phyloP scores from a whole-genome alignment of 257 asterid genomes.

The Leonotis leonurus region DNA sequence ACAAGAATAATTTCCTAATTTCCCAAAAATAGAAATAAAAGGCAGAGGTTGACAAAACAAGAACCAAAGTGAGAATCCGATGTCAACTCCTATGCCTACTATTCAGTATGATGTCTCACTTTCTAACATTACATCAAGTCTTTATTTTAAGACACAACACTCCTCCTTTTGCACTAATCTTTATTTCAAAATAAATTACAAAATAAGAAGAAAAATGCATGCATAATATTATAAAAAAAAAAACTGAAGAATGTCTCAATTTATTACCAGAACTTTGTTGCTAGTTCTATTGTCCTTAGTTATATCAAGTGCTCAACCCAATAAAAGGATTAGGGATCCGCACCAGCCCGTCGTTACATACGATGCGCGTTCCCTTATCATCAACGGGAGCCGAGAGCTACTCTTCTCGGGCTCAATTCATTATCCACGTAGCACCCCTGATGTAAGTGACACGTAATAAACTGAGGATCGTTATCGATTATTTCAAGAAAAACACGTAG shows the following conservation, averaged over 20 bases:
- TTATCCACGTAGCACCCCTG: slow-evolving; percentile 79
- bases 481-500: neutral
- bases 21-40: slow-evolving; percentile 21
- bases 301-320: slow-evolving; percentile 12
- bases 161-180: neutral
- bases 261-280: neutral
- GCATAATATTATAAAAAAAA: neutral
- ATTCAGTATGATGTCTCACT: slow-evolving; percentile 9
- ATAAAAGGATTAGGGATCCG: neutral
- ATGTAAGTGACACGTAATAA: slow-evolving; percentile 22
- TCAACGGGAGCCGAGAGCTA: slow-evolving; percentile 59
- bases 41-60: slow-evolving; percentile 8
- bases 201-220: neutral
- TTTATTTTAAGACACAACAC: slow-evolving; percentile 6
- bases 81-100: slow-evolving; percentile 23
- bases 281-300: slow-evolving; percentile 21
- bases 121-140: slow-evolving; percentile 18
- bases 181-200: neutral
- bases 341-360: slow-evolving; percentile 34
- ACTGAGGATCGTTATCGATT: neutral
- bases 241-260: slow-evolving; percentile 9
- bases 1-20: neutral
- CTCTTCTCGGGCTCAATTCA: slow-evolving; percentile 88
- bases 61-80: slow-evolving; percentile 4
- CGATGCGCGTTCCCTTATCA: slow-evolving; percentile 64